Base-by-base conservation (phyloP, 2,329 filamentous ascomycete species). In the Tolypocladium guangdongense region DNA sequence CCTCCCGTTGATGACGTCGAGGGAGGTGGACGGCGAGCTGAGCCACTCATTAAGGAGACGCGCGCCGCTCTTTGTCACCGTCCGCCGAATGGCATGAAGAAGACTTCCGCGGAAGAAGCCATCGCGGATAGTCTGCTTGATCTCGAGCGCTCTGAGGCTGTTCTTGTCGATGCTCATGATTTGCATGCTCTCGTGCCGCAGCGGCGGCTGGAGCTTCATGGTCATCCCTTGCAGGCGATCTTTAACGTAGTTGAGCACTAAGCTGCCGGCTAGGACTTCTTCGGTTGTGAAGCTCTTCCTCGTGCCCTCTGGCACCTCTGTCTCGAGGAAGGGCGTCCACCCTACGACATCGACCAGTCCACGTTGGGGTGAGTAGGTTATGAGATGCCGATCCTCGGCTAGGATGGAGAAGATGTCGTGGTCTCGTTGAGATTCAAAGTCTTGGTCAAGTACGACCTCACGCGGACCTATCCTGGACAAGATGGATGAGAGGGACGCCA, bases 131-230 rank as follows among this genome's bases (percentile, higher is more conserved):
- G 93, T 97, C 65, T 84, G 83, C 59, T 89, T 84, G 59, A 99
- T 88, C 68, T 99, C 93, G 5, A 99, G 77, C 1, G 91, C 89
- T 55, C 88, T 81, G 71, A 99, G 78, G 59, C 87, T 96, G 64
- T 91, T 95, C 65, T 87, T 91, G 71, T 99, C 93, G 59, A 99
- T 95, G 50, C 74, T 80, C 88, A 99, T 93, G 58, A 87, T 83
- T 57, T 95, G 82, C 63, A 88, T 76, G 51, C 81, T 78, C 59
- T 87, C 82, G 59, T 89, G 81, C 55, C 88, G 85, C 37, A 85
- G 73, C 2, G 93, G 93, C 46, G 89, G 84, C 66, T 95, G 90
- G 41, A 99, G 77, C 67, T 88, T 90, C 72, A 95, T 83, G 63
- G 82, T 84, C 52, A 85, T 74, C 20, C 88, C 89, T 61, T 87